Percentiles rank a stretch among this genome's conserved stretches.
Conservation (phyloP, 2,329 filamentous ascomycete species). For the Sclerotinia minor region DNA sequence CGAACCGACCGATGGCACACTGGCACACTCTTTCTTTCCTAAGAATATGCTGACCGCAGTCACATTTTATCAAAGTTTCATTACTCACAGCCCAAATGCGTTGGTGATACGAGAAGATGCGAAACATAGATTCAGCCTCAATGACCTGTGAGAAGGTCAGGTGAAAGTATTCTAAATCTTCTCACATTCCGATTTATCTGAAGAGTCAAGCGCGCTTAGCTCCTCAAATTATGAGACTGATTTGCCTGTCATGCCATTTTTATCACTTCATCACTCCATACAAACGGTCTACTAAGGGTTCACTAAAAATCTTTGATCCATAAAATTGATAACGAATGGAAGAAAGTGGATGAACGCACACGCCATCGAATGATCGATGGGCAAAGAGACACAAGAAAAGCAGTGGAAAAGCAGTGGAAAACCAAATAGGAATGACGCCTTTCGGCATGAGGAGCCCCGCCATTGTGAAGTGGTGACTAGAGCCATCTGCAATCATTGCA, state of each 20-base stretch:
- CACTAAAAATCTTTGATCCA: conserved; percentile 14
- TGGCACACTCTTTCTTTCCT: conserved; percentile 8
- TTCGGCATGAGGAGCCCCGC: conserved; percentile 24
- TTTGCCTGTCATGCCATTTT: conserved; percentile 17
- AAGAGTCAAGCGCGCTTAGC: conserved; percentile 24
- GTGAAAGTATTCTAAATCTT: conserved; percentile 17
- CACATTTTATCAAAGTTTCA: background rate
- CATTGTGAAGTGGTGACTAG: conserved; percentile 1
- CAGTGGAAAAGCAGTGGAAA: conserved; percentile 1
- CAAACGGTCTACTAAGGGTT: conserved; percentile 13
- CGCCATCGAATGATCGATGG: conserved; percentile 11
- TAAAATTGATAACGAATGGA: conserved; percentile 20
- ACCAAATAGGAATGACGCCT: conserved; percentile 22
- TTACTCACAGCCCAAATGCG: background rate
- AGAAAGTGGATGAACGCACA: conserved; percentile 20
- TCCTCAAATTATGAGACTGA: conserved; percentile 13
- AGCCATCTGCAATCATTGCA: too few species aligned
- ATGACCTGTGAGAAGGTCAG: conserved; percentile 23
- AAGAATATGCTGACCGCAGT: conserved; percentile 16
- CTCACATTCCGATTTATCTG: conserved; percentile 12
- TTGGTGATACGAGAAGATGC: conserved; percentile 10
- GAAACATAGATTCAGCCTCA: conserved; percentile 20
- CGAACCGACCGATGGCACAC: conserved; percentile 3
- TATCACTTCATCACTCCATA: conserved; percentile 19
- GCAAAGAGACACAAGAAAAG: background rate